phyloP scores from a whole-genome alignment of 768 basidiomycete species.

The Leccinum rimulosum region DNA sequence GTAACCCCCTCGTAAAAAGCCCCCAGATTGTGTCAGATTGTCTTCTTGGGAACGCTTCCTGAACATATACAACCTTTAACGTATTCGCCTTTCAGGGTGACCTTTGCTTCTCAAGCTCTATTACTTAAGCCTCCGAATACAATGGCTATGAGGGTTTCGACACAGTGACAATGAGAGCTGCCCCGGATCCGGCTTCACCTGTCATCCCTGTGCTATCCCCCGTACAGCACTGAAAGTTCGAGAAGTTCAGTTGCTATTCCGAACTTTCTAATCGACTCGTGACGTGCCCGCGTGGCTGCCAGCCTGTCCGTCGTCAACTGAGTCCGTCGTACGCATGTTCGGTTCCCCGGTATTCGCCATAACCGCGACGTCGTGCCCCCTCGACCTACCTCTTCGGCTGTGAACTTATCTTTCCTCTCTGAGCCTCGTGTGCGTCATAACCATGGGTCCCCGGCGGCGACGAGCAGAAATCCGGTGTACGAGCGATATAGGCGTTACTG shows the following conservation, averaged over 20 bases:
- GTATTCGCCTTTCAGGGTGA: conserved; percentile 12
- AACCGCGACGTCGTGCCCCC: conserved; percentile 11
- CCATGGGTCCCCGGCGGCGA: conserved; percentile 3
- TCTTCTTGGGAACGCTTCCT: conserved; percentile 14
- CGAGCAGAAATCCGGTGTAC: background rate
- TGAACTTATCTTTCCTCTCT: conserved; percentile 2
- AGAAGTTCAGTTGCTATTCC: conserved; percentile 2
- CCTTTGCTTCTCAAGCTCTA: conserved; percentile 18
- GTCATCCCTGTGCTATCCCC: conserved; percentile 12
- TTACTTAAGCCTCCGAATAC: conserved; percentile 34
- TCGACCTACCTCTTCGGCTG: background rate
- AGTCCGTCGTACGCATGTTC: conserved; percentile 2
- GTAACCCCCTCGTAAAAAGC: conserved; percentile 4
- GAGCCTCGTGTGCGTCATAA: conserved; percentile 3
- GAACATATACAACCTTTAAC: conserved; percentile 22
- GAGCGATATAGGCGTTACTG: background rate
- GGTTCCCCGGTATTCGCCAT: conserved; percentile 19
- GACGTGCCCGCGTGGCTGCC: background rate
- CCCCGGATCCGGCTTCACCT: conserved; percentile 10
- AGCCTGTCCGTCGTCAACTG: background rate
- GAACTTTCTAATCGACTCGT: background rate
- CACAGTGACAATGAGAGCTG: conserved; percentile 1
- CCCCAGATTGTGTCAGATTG: conserved; percentile 19
- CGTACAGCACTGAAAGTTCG: conserved; percentile 2
- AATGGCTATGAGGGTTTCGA: conserved; percentile 17